phyloP scores from a whole-genome alignment of 2,329 filamentous ascomycete genomes.

The Scedosporium dehoogii region DNA sequence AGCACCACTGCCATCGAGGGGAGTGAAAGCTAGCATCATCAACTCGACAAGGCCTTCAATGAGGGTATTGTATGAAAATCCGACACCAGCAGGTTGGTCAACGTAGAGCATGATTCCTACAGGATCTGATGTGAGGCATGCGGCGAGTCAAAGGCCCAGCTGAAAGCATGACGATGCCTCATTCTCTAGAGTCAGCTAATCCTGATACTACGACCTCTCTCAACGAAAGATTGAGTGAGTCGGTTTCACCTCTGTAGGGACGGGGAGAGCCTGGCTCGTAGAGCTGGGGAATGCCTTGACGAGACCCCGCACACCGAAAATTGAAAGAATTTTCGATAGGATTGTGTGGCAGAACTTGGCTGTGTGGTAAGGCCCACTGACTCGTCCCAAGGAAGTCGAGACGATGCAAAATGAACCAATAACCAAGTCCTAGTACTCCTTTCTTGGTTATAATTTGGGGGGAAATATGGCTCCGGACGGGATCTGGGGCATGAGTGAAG shows the following conservation, averaged over 20 bases:
- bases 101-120: constrained; percentile 38
- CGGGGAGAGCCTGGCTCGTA: too few species aligned
- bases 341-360: neutral
- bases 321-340: neutral
- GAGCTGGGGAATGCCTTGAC: neutral
- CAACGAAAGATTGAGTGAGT: too few species aligned
- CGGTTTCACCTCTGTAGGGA: too few species aligned
- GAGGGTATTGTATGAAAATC: constrained; percentile 55
- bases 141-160: too few species aligned
- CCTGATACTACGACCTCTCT: too few species aligned
- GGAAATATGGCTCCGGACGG: too few species aligned
- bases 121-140: too few species aligned
- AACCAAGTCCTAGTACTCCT: too few species aligned
- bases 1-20: constrained; percentile 25
- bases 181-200: too few species aligned
- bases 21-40: constrained; percentile 23
- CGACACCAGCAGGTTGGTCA: constrained; percentile 58
- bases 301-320: neutral
- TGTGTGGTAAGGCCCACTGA: neutral
- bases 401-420: neutral
- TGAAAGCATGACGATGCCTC: too few species aligned
- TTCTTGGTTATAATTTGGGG: too few species aligned
- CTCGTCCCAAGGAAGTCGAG: neutral
- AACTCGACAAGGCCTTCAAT: constrained; percentile 51
- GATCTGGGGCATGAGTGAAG: too few species aligned